phyloP scores from a whole-genome alignment of 2,329 filamentous ascomycete genomes.

The Exophiala viscosa region DNA sequence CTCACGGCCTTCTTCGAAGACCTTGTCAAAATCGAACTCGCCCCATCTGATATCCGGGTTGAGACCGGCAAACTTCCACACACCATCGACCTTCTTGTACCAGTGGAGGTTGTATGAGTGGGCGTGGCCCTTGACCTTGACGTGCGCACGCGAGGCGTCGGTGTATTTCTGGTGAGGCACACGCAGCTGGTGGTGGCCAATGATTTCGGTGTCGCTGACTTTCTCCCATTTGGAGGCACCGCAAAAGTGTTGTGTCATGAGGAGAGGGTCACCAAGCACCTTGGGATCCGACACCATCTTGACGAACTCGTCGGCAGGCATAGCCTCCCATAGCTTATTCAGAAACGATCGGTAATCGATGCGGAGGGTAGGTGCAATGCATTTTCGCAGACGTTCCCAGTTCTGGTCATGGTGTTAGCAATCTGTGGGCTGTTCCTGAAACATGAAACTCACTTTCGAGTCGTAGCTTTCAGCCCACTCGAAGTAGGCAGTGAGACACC shows the following conservation, averaged over 20 bases:
- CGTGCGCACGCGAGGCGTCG: constrained; percentile 45
- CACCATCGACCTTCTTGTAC: constrained; percentile 33
- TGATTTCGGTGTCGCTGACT: constrained; percentile 28
- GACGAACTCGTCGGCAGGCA: constrained; percentile 61
- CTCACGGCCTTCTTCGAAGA: constrained; percentile 28
- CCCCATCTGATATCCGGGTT: constrained; percentile 30
- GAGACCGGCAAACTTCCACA: constrained; percentile 33
- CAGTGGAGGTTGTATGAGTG: constrained; percentile 37
- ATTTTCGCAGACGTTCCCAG: constrained; percentile 39
- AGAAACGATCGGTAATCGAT: constrained; percentile 69
- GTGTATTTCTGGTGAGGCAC: constrained; percentile 61
- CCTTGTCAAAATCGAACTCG: constrained; percentile 31
- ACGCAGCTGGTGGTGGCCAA: constrained; percentile 35
- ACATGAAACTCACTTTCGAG: constrained; percentile 35
- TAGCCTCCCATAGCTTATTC: constrained; percentile 58
- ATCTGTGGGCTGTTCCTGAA: neutral
- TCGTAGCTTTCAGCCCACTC: constrained; percentile 47
- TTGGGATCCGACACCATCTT: constrained; percentile 55
- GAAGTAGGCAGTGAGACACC: constrained; percentile 31
- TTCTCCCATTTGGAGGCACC: constrained; percentile 31
- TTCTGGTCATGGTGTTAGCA: constrained; percentile 30
- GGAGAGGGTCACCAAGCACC: constrained; percentile 59
- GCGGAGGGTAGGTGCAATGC: constrained; percentile 51
- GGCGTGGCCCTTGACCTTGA: constrained; percentile 58
- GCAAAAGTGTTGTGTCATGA: constrained; percentile 65